Base-by-base conservation (phyloP, 1,284 basidiomycete genomes). In the Tilletia setariae region DNA sequence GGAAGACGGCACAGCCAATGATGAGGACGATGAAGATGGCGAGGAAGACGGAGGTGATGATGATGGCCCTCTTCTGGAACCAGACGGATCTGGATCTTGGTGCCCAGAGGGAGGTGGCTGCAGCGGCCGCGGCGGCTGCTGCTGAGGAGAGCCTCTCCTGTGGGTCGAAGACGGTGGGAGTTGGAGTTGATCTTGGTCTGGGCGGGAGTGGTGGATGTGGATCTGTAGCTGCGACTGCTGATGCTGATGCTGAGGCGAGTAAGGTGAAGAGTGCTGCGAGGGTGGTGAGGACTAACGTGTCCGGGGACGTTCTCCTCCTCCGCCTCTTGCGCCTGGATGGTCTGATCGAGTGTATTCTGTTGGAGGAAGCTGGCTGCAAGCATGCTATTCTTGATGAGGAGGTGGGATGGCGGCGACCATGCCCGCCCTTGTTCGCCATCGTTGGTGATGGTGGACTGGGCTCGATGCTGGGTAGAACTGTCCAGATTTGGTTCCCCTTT, bases 21-120 rank as follows among this genome's bases (percentile, higher is more conserved):
- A 80, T 76, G 64, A 82, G 72, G 11, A 81, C 75, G 67, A 82
- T 81, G 61, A 82, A 77, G 67, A 82, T 80, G 69, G 80, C 79
- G 23, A 82, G 74, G 71, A 80, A 81, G 68, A 77, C 72, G 6
- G 79, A 79, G 28, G 71, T 74, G 67, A 81, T 77, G 70, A 81
- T 75, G 69, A 80, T 79, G 66, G 79, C 79, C 61, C 76, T 76
- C 43, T 70, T 66, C 67, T 79, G 74, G 67, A 79, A 81, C 78
- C 78, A 81, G 4, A 78, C 72, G 49, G 72, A 74, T 7, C 79
- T 70, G 8, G 47, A 46, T 16, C 59, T 44, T 15, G 70, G 67
- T 47, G 74, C 67, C 77, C 77, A 79, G 9, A 73, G 72, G 2
- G 76, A 75, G 13, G 76, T 61, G 23, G 53, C 53, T 6, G 53